Evolutionary conservation across 495 filamentous ascomycete species (phyloP), one percentile per base, ranked within the genome.

Genomic region (Neurospora sp.): DNA sequence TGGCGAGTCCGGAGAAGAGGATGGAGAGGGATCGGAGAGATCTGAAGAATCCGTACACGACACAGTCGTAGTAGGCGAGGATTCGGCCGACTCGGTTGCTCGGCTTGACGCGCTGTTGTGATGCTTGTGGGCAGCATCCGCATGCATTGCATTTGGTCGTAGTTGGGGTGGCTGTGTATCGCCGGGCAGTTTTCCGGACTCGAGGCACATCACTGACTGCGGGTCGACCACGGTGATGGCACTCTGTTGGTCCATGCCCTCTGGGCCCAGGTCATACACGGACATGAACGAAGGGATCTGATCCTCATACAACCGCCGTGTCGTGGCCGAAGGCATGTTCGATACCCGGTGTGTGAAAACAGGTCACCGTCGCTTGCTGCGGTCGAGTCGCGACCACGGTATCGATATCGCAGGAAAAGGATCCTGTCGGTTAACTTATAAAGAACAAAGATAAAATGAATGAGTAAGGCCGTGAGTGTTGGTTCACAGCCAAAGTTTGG

Each of bases 51-150:
- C 96, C 59, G 94, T 91, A 14, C 94, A 97, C 16, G 94, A 97
- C n/a, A 94, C 87, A 1, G 95, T 97, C 3, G 94, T 98, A 20
- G 96, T 98, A 0, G 96, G 96, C 22, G 96, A 98, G 8, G 94
- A 97, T 77, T 98, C 94, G 37, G 90, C 92, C 4, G 96, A 99
- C 68, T 91, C 94, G 9, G 93, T 93, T 59, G 89, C 87, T 72
- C 91, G 89, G 4, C 93, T 96, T 37, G 93, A 95, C n/a, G 89
- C 88, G 79, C 88, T 90, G 76, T 88, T 85, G 80, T 88, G 85
- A 76, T 88, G 87, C 76, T 87, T 84, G 79, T 89, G 86, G 69
- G 80, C 79, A 69, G 80, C 69, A 71, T 85, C 83, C 6, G 79
- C 75, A 17, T 80, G 73, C 40, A 85, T 68, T n/a, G 75, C 73